phyloP scores from a whole-genome alignment of 1,139 yeast species.

The Citeromyces hawaiiensis region DNA sequence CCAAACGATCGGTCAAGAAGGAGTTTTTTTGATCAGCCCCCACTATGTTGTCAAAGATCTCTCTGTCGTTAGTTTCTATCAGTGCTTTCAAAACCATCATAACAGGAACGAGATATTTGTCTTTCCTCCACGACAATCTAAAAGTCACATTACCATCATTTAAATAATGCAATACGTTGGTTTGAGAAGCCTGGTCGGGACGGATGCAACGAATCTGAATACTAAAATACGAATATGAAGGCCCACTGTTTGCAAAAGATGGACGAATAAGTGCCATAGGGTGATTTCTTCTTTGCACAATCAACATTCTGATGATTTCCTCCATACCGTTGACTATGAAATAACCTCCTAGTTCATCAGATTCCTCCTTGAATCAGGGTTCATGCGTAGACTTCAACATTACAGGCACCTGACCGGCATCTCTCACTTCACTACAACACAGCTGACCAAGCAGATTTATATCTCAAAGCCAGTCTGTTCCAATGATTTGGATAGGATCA shows the following conservation, averaged over 20 bases:
- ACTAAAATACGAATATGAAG: slow-evolving; percentile 80
- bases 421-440: slow-evolving; percentile 72
- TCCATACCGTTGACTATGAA: slow-evolving; percentile 95
- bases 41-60: slow-evolving; percentile 89
- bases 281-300: slow-evolving; percentile 94
- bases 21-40: slow-evolving; percentile 83
- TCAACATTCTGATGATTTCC: slow-evolving; percentile 89
- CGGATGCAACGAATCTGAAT: slow-evolving; percentile 88
- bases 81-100: slow-evolving; percentile 87
- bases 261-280: slow-evolving; percentile 97
- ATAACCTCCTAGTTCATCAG: slow-evolving; percentile 95
- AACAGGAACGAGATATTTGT: slow-evolving; percentile 88
- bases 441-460: slow-evolving; percentile 74
- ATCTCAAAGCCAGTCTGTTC: no score
- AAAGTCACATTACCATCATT: slow-evolving; percentile 94
- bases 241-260: slow-evolving; percentile 88
- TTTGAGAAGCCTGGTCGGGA: slow-evolving; percentile 95
- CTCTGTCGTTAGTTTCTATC: slow-evolving; percentile 83
- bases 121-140: slow-evolving; percentile 94
- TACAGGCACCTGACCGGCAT: slow-evolving; percentile 83
- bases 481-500: no score
- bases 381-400: slow-evolving; percentile 75
- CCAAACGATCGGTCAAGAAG: slow-evolving; percentile 95
- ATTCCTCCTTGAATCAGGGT: slow-evolving; percentile 88
- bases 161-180: slow-evolving; percentile 89